These are phyloP conservation scores for Schizosaccharomyces pombe DNA, from an alignment of 805 yeast genomes.

Conservation along the genomic window DNA sequence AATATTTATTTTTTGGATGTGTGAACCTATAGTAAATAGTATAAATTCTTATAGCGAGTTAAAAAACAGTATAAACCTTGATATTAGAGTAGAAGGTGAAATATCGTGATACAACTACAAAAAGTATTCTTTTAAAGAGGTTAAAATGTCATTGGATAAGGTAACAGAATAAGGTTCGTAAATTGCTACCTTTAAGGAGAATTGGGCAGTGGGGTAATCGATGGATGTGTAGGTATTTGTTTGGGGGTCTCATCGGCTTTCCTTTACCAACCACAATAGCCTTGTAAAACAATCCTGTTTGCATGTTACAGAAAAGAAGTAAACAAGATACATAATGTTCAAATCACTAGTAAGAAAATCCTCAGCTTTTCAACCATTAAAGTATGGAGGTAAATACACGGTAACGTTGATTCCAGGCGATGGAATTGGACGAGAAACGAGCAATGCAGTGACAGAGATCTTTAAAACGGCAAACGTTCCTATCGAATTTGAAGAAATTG, in stretches of 20 bases:
- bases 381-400: constrained; percentile 16
- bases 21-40: too few species aligned
- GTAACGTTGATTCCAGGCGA: constrained; percentile 97
- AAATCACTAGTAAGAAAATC: not conserved
- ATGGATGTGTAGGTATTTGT: not conserved
- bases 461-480: constrained; percentile 77
- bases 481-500: constrained; percentile 89
- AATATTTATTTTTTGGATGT: too few species aligned
- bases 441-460: constrained; percentile 79
- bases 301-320: not conserved
- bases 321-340: not conserved
- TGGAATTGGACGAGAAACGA: constrained; percentile 91
- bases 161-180: too few species aligned
- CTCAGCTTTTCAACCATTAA: constrained; percentile 2
- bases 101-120: too few species aligned
- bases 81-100: too few species aligned
- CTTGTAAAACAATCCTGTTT: not conserved
- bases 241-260: not conserved
- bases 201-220: not conserved
- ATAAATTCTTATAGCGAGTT: too few species aligned
- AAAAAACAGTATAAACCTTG: too few species aligned
- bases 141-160: too few species aligned
- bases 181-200: too few species aligned
- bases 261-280: not conserved
- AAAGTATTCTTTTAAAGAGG: too few species aligned